These are phyloP conservation scores for Colletotrichum tofieldiae DNA, from an alignment of 2,329 filamentous ascomycete species.

Conservation along the genomic window DNA sequence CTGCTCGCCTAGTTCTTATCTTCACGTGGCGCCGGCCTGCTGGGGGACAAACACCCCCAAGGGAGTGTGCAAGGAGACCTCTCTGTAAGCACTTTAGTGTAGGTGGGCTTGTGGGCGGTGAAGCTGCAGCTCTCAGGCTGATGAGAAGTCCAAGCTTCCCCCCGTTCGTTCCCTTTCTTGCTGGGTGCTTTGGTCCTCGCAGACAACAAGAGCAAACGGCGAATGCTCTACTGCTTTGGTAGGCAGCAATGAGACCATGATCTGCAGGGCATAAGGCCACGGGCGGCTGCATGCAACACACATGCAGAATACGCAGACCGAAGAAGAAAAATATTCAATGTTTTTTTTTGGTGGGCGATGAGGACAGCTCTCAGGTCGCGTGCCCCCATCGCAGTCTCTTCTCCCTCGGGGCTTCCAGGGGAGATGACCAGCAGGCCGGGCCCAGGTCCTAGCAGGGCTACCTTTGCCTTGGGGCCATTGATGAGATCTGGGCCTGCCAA, in stretches of 20 bases:
- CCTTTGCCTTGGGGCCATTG: neutral
- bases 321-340: neutral
- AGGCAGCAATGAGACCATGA: constrained; percentile 11
- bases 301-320: neutral
- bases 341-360: neutral
- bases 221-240: neutral
- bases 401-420: neutral
- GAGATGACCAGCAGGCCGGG: constrained; percentile 10
- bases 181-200: neutral
- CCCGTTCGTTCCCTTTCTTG: neutral
- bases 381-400: constrained; percentile 34
- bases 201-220: neutral
- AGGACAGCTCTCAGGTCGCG: constrained; percentile 28
- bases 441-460: neutral
- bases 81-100: constrained; percentile 17
- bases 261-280: neutral
- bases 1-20: constrained; percentile 29
- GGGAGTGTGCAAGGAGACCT: neutral
- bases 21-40: constrained; percentile 36
- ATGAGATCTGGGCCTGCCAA: constrained; percentile 1
- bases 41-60: constrained; percentile 1
- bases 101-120: constrained; percentile 22
- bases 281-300: constrained; percentile 8
- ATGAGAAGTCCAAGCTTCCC: constrained; percentile 4
- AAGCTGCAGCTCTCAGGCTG: constrained; percentile 28